Base-by-base conservation (phyloP, 2,329 filamentous ascomycete genomes). In the Claviceps quebecensis region DNA sequence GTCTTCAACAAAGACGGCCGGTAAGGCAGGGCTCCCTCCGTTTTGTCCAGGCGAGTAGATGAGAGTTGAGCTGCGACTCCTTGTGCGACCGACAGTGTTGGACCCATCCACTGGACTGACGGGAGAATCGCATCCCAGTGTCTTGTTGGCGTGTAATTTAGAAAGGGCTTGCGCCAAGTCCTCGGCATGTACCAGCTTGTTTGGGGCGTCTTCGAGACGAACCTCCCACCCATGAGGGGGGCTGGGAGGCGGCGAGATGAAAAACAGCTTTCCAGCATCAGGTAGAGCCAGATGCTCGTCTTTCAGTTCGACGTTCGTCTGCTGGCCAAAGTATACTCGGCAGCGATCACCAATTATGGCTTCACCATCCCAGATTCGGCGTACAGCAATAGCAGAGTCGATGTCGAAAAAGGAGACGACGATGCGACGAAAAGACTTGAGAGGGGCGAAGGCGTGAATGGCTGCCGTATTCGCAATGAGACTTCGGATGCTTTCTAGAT, bases 371-470 rank as follows among this genome's bases (percentile, higher is more conserved):
- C 88, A 86, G 51, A 83, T 73, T 57, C 80, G 72, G 56, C 85
- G 82, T 52, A 91, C 84, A 52, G 74, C 72, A 59, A 87, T 80
- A 52, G 87, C 86, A 50, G 83, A 78, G 50, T 82, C 77, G 60
- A 77, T 73, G 54, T 81, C 79, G 67, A 77, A 83, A 73, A 93
- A 91, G 58, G 85, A 87, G 55, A 86, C 80, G 59, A 91, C 75
- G 61, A 93, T 88, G 65, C 87, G 83, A 56, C 83, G 80, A 74
- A 93, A 88, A 6, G 84, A 89, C 65, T 87, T 87, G 56, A 93
- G 77, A 0, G 87, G 87, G 11, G 84, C 80, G 76, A 86, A 93
- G 53, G 83, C 81, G 69, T 87, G 83, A 56, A 91, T 80, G 48
- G 80, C 75, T 2, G 84, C 84, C n/a, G 82, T 80, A 48, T 77